Evolutionary conservation across 495 filamentous ascomycete genomes (phyloP).

Genomic region (Thermochaetoides thermophila): DNA sequence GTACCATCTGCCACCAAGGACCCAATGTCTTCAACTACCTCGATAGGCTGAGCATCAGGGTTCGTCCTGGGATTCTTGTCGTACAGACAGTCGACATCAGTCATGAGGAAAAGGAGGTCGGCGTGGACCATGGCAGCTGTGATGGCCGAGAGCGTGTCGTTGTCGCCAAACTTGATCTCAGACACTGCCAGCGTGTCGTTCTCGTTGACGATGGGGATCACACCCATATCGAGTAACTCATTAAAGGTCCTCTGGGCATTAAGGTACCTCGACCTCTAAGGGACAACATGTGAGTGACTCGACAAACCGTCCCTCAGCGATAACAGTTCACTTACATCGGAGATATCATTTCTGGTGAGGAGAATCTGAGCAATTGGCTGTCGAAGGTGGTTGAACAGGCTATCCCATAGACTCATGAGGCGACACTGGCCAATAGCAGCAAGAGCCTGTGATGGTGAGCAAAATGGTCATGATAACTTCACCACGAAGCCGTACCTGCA

Average conservation of each 20-base stretch:
- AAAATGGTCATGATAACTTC: background rate
- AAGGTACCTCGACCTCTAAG: conserved; percentile 75
- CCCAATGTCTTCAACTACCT: conserved; percentile 80
- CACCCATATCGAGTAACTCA: conserved; percentile 84
- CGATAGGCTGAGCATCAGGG: conserved; percentile 74
- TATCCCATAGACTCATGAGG: conserved; percentile 91
- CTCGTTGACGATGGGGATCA: conserved; percentile 97
- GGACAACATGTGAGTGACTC: conserved; percentile 3
- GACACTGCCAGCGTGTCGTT: conserved; percentile 94
- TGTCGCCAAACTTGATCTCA: conserved; percentile 99
- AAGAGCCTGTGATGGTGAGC: conserved; percentile 46
- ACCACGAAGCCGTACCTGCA: conserved; percentile 42
- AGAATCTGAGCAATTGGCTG: conserved; percentile 91
- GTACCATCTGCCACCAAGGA: conserved; percentile 69
- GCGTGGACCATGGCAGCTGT: conserved; percentile 95
- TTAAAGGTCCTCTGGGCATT: conserved; percentile 91
- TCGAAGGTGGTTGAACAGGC: conserved; percentile 68
- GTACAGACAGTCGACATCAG: conserved; percentile 94
- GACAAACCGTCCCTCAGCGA: background rate
- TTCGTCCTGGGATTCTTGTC: conserved; percentile 82
- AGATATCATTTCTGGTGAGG: conserved; percentile 92
- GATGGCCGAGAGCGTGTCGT: conserved; percentile 91
- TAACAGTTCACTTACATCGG: conserved; percentile 49
- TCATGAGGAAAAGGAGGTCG: conserved; percentile 96
- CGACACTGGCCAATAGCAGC: conserved; percentile 94